Evolutionary conservation across 2,329 filamentous ascomycete genomes (phyloP), one percentile per base, ranked within the genome.

Genomic region (Calonectria pseudoturangicola): DNA sequence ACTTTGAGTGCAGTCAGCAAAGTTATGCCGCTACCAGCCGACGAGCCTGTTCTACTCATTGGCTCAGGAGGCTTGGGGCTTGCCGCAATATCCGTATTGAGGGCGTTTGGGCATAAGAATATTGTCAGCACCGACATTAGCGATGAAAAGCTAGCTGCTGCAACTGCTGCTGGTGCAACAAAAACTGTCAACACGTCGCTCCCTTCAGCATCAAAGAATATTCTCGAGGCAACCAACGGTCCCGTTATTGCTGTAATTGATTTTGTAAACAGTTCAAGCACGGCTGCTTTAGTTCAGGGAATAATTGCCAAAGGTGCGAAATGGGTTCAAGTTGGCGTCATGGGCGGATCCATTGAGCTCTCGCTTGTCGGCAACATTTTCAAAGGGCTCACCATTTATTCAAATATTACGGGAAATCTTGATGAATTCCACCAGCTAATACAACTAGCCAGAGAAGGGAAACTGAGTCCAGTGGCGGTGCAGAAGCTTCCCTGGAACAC

Each of bases 261-360:
- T 27, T 68, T 72, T 16, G 70, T 72, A 13, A 72, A 72, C 28
- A 72, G 60, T 39, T 72, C 70, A 15, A 43, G n/a, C 9, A 72
- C 70, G 2, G 70, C 70, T 4, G 15, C 15, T 2, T 28, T 72
- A 41, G 70, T 72, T 7, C 58, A 65, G 12, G 28, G 66, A 16
- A 39, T 72, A 4, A 51, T 68, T 5, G 70, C 64, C 13, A 71
- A 71, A 33, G 70, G 70, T 27, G 70, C 70, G 28, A 71, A 72
- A 62, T 72, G 70, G 71, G 71, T 73, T 16, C 71, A 73, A 21
- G 71, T 73, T 18, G 71, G 71, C 10, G 71, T 73, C 8, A 73
- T 73, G 71, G 71, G 71, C 43, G 71, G 71, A 16, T 73, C 71
- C 1, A 73, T 73, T 18, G 71, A 73, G 56, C 27, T 73, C 28